A percentile compares a stretch with the other conserved stretches of the same genome.
phyloP scores from a whole-genome alignment of 2,329 filamentous ascomycete genomes.

The Aspergillus sp. region DNA sequence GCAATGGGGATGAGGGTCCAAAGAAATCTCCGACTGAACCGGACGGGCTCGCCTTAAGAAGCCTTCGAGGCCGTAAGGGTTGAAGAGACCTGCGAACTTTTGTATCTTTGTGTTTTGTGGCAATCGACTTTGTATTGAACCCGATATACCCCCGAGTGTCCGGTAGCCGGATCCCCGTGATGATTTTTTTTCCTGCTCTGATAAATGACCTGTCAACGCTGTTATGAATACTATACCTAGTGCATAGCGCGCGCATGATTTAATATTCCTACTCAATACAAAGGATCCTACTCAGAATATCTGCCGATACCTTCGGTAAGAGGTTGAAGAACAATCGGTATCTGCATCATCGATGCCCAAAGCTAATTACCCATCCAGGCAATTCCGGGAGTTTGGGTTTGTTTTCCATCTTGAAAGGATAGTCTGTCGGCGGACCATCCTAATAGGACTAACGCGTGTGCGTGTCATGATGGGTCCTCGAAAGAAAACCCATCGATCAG shows the following conservation, averaged over 20 bases:
- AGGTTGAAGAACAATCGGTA: no score
- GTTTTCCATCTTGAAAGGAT: no score
- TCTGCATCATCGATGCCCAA: no score
- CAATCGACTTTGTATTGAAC: background rate
- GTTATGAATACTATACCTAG: background rate
- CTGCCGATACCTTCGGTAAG: no score
- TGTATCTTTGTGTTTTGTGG: background rate
- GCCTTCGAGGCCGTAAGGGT: constrained; percentile 29
- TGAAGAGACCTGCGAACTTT: constrained; percentile 4
- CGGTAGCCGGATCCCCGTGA: background rate
- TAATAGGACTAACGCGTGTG: background rate
- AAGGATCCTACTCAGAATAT: no score
- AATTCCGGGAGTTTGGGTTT: no score
- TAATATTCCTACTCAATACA: no score
- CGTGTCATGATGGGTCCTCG: background rate
- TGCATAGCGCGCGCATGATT: background rate
- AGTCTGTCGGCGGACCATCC: no score
- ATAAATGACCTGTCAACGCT: background rate
- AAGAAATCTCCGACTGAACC: constrained; percentile 28
- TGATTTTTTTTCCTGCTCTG: background rate
- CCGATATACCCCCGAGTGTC: constrained; percentile 8
- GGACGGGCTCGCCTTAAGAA: constrained; percentile 40
- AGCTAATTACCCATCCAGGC: no score
- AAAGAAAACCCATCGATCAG: background rate
- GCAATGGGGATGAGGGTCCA: constrained; percentile 29